Evolutionary conservation across 2,329 filamentous ascomycete genomes (phyloP).

Genomic region (Apiospora rasikravindrae): DNA sequence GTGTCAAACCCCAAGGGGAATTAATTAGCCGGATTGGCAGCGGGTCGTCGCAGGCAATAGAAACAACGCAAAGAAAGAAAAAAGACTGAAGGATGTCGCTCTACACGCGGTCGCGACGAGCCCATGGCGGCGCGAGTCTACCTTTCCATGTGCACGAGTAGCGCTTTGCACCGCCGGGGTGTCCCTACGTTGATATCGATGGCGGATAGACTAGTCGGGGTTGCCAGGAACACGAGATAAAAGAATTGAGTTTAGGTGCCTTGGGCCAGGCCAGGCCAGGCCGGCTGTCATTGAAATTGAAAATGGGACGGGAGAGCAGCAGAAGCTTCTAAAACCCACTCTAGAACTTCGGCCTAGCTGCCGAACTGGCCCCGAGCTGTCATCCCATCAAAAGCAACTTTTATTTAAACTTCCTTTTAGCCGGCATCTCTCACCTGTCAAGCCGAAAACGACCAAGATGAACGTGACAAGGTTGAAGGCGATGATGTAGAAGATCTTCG

Average conservation of each 20-base stretch:
- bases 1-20: conserved; percentile 12
- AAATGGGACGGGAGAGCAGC: background rate
- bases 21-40: background rate
- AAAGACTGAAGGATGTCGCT: background rate
- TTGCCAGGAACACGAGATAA: background rate
- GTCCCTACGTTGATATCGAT: background rate
- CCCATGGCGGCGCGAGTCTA: background rate
- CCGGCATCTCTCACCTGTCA: background rate
- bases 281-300: background rate
- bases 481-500: background rate
- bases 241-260: background rate
- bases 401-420: conserved; percentile 10
- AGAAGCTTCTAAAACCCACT: conserved; percentile 12
- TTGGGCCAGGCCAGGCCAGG: background rate
- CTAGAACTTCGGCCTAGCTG: conserved; percentile 11
- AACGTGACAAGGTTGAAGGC: background rate
- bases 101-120: background rate
- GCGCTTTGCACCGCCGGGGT: background rate
- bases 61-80: background rate
- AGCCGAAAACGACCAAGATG: background rate
- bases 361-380: conserved; percentile 3
- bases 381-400: conserved; percentile 14
- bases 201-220: background rate
- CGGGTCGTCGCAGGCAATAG: conserved; percentile 7
- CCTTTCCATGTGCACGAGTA: background rate